Evolutionary conservation across 2,329 filamentous ascomycete genomes (phyloP).

Genomic region (Epichloe bromicola): DNA sequence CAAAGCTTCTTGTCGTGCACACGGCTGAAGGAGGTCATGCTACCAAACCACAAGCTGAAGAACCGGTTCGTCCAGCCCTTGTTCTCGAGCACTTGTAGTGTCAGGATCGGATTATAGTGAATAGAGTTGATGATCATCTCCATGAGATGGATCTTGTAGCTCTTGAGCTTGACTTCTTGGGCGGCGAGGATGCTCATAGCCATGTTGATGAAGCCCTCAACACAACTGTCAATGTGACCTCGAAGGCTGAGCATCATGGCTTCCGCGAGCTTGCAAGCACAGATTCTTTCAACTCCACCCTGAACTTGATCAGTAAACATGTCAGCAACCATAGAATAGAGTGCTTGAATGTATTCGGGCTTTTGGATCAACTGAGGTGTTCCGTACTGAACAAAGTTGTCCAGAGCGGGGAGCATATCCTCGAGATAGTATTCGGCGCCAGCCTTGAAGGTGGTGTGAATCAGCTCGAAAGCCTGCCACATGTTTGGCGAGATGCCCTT

Average conservation of each 20-base stretch:
- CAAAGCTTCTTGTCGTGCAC: conserved; percentile 99
- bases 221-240: conserved; percentile 75
- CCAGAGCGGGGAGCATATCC: conserved; percentile 94
- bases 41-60: conserved; percentile 96
- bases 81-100: conserved; percentile 75
- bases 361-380: conserved; percentile 68
- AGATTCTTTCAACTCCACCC: conserved; percentile 86
- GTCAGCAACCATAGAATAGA: conserved; percentile 87
- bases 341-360: conserved; percentile 72
- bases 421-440: conserved; percentile 95
- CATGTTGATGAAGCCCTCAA: conserved; percentile 78
- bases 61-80: conserved; percentile 98
- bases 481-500: conserved; percentile 92
- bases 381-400: conserved; percentile 96
- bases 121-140: conserved; percentile 98
- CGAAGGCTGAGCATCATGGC: conserved; percentile 93
- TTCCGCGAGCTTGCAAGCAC: conserved; percentile 93
- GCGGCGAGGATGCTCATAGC: conserved; percentile 71
- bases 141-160: conserved; percentile 91
- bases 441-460: conserved; percentile 93
- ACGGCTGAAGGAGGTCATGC: conserved; percentile 81
- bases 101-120: conserved; percentile 85
- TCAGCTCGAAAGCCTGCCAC: conserved; percentile 97
- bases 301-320: conserved; percentile 92
- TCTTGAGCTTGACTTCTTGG: conserved; percentile 75